Evolutionary conservation across 164 flowering plant genomes (phyloP), one percentile per base, ranked within the genome.

Genomic region (Protea cynaroides): DNA sequence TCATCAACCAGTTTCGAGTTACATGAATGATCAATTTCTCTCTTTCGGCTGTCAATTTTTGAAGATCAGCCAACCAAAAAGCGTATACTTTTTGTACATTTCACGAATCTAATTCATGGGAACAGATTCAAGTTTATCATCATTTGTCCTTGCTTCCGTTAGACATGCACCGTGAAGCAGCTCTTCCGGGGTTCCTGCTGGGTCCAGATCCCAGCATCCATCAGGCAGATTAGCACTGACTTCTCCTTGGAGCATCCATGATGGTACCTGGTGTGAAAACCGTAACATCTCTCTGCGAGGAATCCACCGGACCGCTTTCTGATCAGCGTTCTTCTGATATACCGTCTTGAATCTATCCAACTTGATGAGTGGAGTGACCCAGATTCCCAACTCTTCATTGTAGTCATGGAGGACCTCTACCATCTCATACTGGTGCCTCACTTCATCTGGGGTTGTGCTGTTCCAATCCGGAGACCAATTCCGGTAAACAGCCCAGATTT

Each of bases 171-270:
- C 66, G 53, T 82, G 84, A 62, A 93, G 94, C 58, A 93, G 79
- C 58, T 83, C 84, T 13, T 82, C 86, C 59, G 98, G 98, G 43
- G 83, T 94, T 36, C 97, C 98, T 67, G 99, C 99, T 9, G 99
- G 96, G 72, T 94, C 99, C n/a, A 94, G 78, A 74, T 91, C 99
- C 86, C 95, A 86, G 72, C 93, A 94, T 9, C 88, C 88, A 3
- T 82, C 88, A 0, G 96, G 97, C 79, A 86, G 70, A 54, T 81
- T 79, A 29, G 34, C 34, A 29, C 62, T 61, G 0, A 67, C 75
- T 61, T 80, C 86, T 62, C 74, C 83, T 56, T 76, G 75, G 8
- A 90, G 90, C 21, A 68, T 72, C 78, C 83, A 84, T 43, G 96
- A 86, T 7, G 99, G 99, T 15, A 89, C 99, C 74, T 81, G 93